Evolutionary conservation across 2,329 filamentous ascomycete genomes (phyloP).

Genomic region (Xylariomycetidae sp.): DNA sequence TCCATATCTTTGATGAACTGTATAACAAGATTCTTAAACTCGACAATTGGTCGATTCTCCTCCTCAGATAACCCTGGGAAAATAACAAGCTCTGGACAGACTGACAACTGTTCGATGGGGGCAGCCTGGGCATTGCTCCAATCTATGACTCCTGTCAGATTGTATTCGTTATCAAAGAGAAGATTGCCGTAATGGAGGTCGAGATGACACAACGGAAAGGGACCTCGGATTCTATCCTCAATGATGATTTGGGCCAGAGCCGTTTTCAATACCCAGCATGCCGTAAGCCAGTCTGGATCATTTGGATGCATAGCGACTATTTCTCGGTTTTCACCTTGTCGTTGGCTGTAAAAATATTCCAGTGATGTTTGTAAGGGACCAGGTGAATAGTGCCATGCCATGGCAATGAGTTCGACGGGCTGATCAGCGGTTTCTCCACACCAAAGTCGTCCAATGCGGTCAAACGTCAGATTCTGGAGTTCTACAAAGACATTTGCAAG

Average conservation of each 20-base stretch:
- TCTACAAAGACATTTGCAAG: slow-evolving; percentile 18
- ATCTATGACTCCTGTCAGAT: slow-evolving; percentile 31
- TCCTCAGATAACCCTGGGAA: slow-evolving; percentile 25
- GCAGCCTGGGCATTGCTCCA: slow-evolving; percentile 30
- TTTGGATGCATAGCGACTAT: slow-evolving; percentile 15
- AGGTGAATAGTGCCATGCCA: slow-evolving; percentile 10
- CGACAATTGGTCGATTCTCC: slow-evolving; percentile 15
- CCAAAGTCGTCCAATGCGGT: slow-evolving; percentile 22
- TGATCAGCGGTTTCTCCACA: slow-evolving; percentile 18
- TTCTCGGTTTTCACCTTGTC: slow-evolving; percentile 19
- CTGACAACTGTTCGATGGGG: slow-evolving; percentile 30
- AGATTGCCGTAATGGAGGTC: slow-evolving; percentile 34
- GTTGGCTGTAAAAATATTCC: slow-evolving; percentile 24
- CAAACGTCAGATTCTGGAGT: slow-evolving; percentile 22
- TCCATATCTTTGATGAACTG: slow-evolving; percentile 5
- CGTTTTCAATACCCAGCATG: slow-evolving; percentile 28
- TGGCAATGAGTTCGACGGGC: slow-evolving; percentile 18
- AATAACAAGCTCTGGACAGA: slow-evolving; percentile 28
- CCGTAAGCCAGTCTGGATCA: slow-evolving; percentile 23
- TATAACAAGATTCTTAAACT: slow-evolving; percentile 3
- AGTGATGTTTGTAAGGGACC: slow-evolving; percentile 22
- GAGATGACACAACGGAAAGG: slow-evolving; percentile 31
- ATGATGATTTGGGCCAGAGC: slow-evolving; percentile 23
- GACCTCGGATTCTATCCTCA: slow-evolving; percentile 25
- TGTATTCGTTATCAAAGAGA: slow-evolving; percentile 37